Conservation (phyloP, 208 protist genomes). For the Trypanosoma theileri region DNA sequence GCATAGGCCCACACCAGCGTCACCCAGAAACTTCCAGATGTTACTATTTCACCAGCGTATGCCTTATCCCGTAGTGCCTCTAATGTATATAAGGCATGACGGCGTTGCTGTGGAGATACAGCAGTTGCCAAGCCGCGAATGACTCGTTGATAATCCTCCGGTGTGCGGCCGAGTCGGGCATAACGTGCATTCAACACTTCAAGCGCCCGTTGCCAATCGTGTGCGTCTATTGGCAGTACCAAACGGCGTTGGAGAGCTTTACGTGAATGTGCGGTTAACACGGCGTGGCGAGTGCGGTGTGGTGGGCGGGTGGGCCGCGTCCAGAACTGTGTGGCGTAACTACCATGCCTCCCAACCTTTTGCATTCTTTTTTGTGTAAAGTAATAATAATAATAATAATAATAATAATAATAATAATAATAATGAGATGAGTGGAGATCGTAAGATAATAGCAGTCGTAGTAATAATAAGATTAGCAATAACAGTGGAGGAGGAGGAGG, state of each 20-base stretch:
- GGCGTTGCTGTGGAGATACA: slow-evolving; percentile 13
- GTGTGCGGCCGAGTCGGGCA: slow-evolving; percentile 57
- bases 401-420: slow-evolving; percentile 13
- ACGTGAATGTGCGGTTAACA: slow-evolving; percentile 47
- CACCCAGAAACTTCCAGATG: slow-evolving; percentile 60
- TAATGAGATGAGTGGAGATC: neutral
- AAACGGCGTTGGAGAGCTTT: slow-evolving; percentile 80
- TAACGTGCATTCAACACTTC: slow-evolving; percentile 76
- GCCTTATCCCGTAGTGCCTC: slow-evolving; percentile 61
- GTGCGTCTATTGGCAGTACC: slow-evolving; percentile 74
- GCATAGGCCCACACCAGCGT: slow-evolving; percentile 81
- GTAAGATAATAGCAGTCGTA: too few relatives aligned
- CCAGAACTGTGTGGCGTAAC: slow-evolving; percentile 83
- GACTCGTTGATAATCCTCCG: slow-evolving; percentile 73
- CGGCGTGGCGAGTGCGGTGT: slow-evolving; percentile 42
- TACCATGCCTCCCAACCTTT: slow-evolving; percentile 71
- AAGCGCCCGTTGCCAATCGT: slow-evolving; percentile 79
- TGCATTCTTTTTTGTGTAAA: slow-evolving; percentile 21
- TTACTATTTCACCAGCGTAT: slow-evolving; percentile 68
- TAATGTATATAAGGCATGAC: slow-evolving; percentile 27
- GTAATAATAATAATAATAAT: slow-evolving; percentile 9
- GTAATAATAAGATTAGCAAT: too few relatives aligned
- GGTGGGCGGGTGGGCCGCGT: slow-evolving; percentile 21
- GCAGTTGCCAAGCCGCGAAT: slow-evolving; percentile 62
- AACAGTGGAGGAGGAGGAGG: neutral